A percentile compares a stretch with the other conserved stretches of the same genome.
phyloP scores from a whole-genome alignment of 371 early-diverging fungal genomes.

The Basidiobolus heterosporus region DNA sequence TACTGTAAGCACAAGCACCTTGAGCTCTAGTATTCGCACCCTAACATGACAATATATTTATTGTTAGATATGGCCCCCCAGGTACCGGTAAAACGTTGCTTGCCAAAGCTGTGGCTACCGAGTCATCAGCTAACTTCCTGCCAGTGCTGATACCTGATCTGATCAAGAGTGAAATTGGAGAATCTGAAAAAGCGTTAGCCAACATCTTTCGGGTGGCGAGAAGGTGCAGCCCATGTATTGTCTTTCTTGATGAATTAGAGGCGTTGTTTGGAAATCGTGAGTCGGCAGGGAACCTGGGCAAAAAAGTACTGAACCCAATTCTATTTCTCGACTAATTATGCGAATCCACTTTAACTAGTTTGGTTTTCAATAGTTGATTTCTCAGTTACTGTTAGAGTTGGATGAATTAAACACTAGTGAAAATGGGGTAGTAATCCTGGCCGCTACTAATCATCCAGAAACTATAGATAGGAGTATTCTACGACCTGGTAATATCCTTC shows the following conservation, averaged over 20 bases:
- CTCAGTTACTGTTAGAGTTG: constrained; percentile 64
- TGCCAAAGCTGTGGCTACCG: constrained; percentile 81
- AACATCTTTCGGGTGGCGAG: constrained; percentile 76
- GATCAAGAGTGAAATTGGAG: constrained; percentile 85
- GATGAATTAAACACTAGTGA: constrained; percentile 25
- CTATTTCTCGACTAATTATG: background rate
- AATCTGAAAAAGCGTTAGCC: constrained; percentile 81
- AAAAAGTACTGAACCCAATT: constrained; percentile 40
- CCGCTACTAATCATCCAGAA: constrained; percentile 82
- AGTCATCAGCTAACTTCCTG: constrained; percentile 85
- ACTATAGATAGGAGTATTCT: constrained; percentile 63
- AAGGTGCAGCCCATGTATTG: constrained; percentile 81
- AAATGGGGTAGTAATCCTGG: constrained; percentile 41
- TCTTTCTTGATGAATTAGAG: constrained; percentile 98
- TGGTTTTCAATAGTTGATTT: constrained; percentile 35
- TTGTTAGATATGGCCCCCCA: constrained; percentile 73
- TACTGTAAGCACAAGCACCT: constrained; percentile 24
- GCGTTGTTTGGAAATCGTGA: constrained; percentile 56
- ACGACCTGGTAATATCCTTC: constrained; percentile 47
- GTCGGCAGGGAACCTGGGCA: constrained; percentile 36
- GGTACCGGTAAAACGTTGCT: constrained; percentile 87
- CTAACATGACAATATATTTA: constrained; percentile 42
- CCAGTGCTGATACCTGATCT: constrained; percentile 81
- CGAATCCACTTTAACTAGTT: background rate
- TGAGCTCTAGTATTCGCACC: background rate